phyloP scores from a whole-genome alignment of 371 early-diverging fungal genomes.

The Saksenaea oblongispora region DNA sequence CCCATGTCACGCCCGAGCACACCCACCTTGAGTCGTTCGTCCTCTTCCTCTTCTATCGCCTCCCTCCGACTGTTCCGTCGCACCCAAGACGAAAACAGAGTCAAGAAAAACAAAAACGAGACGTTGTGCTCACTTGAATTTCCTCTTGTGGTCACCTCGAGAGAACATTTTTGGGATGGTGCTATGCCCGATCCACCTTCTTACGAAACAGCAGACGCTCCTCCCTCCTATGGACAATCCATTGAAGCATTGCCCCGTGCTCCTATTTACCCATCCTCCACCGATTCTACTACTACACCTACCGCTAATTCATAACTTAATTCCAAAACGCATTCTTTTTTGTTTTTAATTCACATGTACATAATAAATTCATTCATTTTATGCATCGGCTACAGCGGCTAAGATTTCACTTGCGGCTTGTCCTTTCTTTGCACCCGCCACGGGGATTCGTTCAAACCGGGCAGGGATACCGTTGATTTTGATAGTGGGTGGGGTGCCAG shows the following conservation, averaged over 20 bases:
- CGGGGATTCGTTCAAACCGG: slow-evolving; percentile 24
- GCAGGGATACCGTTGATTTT: slow-evolving; percentile 26
- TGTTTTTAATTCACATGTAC: background rate
- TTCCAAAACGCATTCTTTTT: background rate
- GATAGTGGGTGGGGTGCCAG: slow-evolving; percentile 11
- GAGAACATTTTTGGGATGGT: slow-evolving; percentile 42
- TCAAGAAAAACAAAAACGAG: slow-evolving; percentile 11
- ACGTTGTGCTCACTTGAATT: slow-evolving; percentile 40
- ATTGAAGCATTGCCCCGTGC: slow-evolving; percentile 38
- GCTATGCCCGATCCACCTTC: slow-evolving; percentile 27
- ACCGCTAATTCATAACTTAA: background rate
- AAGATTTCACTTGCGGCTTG: slow-evolving; percentile 23
- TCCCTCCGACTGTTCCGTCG: slow-evolving; percentile 27
- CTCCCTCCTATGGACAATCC: slow-evolving; percentile 38
- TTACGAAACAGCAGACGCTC: slow-evolving; percentile 37
- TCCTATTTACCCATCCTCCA: slow-evolving; percentile 31
- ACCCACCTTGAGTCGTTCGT: slow-evolving; percentile 37
- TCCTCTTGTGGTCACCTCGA: slow-evolving; percentile 45
- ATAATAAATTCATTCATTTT: background rate
- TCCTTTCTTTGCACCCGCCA: slow-evolving; percentile 28
- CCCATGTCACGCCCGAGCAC: slow-evolving; percentile 26
- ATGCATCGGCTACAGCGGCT: slow-evolving; percentile 17
- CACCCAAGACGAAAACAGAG: slow-evolving; percentile 11
- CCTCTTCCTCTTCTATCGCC: slow-evolving; percentile 41
- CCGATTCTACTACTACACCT: background rate